Percentiles rank a stretch among this genome's conserved stretches.
phyloP scores from a whole-genome alignment of 1,139 yeast genomes.

The Suhomyces anneliseae region DNA sequence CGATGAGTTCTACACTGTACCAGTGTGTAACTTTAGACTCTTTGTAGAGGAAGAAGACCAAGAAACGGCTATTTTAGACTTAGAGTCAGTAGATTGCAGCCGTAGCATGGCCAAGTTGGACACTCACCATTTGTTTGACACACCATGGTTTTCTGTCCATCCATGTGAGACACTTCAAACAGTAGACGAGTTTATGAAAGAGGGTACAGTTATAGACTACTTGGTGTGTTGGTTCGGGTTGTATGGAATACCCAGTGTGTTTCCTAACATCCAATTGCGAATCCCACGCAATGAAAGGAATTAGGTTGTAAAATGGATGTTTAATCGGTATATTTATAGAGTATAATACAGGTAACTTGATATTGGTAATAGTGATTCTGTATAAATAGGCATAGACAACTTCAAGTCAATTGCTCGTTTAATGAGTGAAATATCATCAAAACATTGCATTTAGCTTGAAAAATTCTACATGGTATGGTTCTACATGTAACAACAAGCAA shows the following conservation, averaged over 20 bases:
- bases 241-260: conserved; percentile 25
- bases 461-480: no score
- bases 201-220: conserved; percentile 14
- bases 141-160: conserved; percentile 35
- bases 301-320: no score
- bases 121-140: conserved; percentile 29
- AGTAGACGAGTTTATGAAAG: conserved; percentile 14
- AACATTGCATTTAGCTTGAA: no score
- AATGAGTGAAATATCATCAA: no score
- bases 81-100: background rate
- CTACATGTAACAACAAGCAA: no score
- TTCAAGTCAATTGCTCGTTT: no score
- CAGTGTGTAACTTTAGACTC: conserved; percentile 30
- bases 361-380: no score
- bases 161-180: conserved; percentile 37
- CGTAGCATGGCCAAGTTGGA: conserved; percentile 10
- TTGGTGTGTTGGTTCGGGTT: conserved; percentile 31
- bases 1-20: conserved; percentile 33
- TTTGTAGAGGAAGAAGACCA: background rate
- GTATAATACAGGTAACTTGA: no score
- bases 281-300: background rate
- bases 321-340: no score
- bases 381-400: no score
- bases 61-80: conserved; percentile 1
- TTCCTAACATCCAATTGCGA: conserved; percentile 13